Evolutionary conservation across 2,329 filamentous ascomycete species (phyloP).

Genomic region (Talaromyces marneffei): DNA sequence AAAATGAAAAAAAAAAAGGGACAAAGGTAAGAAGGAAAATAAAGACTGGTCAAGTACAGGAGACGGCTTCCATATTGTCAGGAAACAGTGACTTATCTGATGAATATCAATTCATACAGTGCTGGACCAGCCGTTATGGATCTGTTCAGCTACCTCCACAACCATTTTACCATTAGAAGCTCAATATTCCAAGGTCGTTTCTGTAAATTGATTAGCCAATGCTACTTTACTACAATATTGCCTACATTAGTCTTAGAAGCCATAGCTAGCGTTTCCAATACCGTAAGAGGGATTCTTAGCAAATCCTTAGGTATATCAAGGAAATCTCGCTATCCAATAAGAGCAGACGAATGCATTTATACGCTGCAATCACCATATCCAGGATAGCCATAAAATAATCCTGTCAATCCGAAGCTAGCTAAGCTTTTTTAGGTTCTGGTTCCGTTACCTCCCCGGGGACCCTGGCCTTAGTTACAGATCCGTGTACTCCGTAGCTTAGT

Average conservation of each 20-base stretch:
- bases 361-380: no score
- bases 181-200: not conserved
- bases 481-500: no score
- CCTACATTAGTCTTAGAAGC: not conserved
- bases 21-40: not conserved
- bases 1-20: not conserved
- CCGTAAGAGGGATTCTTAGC: no score
- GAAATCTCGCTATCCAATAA: no score
- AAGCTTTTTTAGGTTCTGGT: no score
- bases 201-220: not conserved
- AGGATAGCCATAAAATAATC: no score
- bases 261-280: not conserved
- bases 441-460: no score
- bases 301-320: not conserved
- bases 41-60: no score
- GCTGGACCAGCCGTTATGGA: not conserved
- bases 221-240: not conserved
- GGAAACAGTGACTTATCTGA: not conserved
- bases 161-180: not conserved
- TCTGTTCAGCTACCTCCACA: not conserved
- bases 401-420: no score
- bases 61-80: not conserved
- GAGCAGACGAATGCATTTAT: no score
- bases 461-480: no score
- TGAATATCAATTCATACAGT: not conserved